Base-by-base conservation (phyloP, 257 asterid species). In the Solanum paucissectum region DNA sequence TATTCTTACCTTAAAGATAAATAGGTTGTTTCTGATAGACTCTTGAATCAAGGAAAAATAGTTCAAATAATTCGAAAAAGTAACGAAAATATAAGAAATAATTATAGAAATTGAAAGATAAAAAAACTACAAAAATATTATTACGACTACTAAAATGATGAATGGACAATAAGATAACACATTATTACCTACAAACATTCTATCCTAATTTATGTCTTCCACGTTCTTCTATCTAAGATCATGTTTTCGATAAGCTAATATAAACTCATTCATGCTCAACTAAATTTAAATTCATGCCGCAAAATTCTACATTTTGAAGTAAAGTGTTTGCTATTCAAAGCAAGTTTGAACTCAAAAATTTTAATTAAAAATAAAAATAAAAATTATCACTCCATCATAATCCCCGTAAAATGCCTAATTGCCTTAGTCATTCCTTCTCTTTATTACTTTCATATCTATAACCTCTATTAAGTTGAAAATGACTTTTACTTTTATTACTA, bases 181-280 rank as follows among this genome's bases (percentile, higher is more conserved):
- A 55, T 18, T 55, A 2, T 20, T 2, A 55, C n/a, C 5, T 55
- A 20, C 64, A 1, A 55, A 55, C 4, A 55, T 55, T 55, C 5
- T 55, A 20, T 55, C 23, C 1, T 55, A 55, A 55, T 55, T 55
- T 55, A 1, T 55, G 11, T 18, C n/a, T 18, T 55, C 0, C 10
- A 18, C 0, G 18, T 20, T 55, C n/a, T 55, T 55, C 11, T 55
- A 7, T 55, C 11, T 55, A 55, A 55, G 4, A 3, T 55, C 0
- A 18, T 55, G 0, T 55, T 20, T 3, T 20, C 1, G 64, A 55
- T 55, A 55, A 55, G 1, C 1, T 1, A 1, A 18, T 18, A 55
- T 7, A 55, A 2, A 20, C 4, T 20, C n/a, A 55, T 18, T 55
- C 1, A 18, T 55, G 25, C 5, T 20, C 1, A 55, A 55, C 4